These are phyloP conservation scores for Verticillium nubilum DNA, from an alignment of 2,329 filamentous ascomycete species.

Conservation along the genomic window DNA sequence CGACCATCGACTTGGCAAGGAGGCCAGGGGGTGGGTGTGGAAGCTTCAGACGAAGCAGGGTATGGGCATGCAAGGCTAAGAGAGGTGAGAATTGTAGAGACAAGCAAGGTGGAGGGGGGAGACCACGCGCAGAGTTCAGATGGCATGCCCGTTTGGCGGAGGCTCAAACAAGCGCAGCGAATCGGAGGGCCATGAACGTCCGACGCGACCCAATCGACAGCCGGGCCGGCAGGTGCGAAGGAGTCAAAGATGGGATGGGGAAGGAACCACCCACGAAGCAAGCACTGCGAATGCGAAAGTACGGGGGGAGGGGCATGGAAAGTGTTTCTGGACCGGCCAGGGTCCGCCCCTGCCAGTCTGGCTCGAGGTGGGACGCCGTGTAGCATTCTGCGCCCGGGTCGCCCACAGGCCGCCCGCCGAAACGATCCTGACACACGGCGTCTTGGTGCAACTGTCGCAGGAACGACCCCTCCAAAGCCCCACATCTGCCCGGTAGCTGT, in stretches of 20 bases:
- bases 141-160: constrained; percentile 10
- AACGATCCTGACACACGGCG: constrained; percentile 12
- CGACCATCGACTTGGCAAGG: not conserved
- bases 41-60: constrained; percentile 12
- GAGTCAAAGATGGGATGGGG: not conserved
- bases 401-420: constrained; percentile 12
- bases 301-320: not conserved
- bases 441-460: constrained; percentile 5
- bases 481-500: no score
- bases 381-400: constrained; percentile 7
- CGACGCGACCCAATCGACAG: not conserved
- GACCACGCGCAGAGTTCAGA: constrained; percentile 10
- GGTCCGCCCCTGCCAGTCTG: no score
- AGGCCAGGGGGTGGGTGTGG: not conserved
- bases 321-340: not conserved
- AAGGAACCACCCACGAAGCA: not conserved
- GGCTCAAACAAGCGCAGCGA: constrained; percentile 13
- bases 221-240: not conserved
- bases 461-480: constrained; percentile 10
- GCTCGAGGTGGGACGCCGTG: not conserved
- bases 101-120: constrained; percentile 1
- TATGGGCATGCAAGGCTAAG: not conserved
- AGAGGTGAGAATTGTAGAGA: constrained; percentile 3
- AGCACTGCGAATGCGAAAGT: no score
- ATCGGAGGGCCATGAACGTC: constrained; percentile 3